These are phyloP conservation scores for Vitis hybrid DNA, from an alignment of 177 flowering plant genomes.

Conservation along the genomic window DNA sequence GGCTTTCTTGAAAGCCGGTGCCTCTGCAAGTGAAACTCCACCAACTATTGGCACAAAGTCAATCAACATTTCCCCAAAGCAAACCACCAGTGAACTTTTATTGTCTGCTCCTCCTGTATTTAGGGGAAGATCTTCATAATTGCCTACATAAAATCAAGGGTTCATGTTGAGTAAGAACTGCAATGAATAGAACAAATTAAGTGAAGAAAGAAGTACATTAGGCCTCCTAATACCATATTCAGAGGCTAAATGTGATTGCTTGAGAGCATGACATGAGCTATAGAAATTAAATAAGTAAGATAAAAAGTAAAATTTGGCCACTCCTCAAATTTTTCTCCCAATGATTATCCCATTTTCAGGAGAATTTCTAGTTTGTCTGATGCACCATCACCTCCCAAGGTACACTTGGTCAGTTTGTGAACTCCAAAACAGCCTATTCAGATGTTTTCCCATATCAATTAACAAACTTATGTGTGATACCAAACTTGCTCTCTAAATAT, in stretches of 20 bases:
- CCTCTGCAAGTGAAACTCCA: slow-evolving; percentile 52
- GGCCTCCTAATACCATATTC: background rate
- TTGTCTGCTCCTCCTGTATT: slow-evolving; percentile 5
- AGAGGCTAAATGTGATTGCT: background rate
- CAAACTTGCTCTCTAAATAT: too few relatives aligned
- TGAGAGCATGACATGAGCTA: too few relatives aligned
- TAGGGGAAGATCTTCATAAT: slow-evolving; percentile 2
- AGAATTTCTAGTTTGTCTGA: too few relatives aligned
- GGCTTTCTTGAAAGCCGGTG: slow-evolving; percentile 46
- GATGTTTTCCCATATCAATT: too few relatives aligned
- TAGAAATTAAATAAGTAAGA: too few relatives aligned
- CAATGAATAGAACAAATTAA: background rate
- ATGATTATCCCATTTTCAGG: too few relatives aligned
- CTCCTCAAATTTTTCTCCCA: too few relatives aligned
- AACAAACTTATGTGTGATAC: too few relatives aligned
- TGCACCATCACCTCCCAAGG: too few relatives aligned
- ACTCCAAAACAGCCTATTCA: too few relatives aligned
- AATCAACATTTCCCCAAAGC: slow-evolving; percentile 52
- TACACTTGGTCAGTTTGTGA: too few relatives aligned
- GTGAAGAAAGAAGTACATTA: background rate
- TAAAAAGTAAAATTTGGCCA: too few relatives aligned
- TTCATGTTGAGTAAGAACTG: background rate
- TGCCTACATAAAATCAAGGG: slow-evolving; percentile 10
- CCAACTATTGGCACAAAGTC: slow-evolving; percentile 48
- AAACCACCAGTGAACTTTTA: slow-evolving; percentile 33